Evolutionary conservation across 2,329 filamentous ascomycete genomes (phyloP).

Genomic region (Aspergillus alliaceus): DNA sequence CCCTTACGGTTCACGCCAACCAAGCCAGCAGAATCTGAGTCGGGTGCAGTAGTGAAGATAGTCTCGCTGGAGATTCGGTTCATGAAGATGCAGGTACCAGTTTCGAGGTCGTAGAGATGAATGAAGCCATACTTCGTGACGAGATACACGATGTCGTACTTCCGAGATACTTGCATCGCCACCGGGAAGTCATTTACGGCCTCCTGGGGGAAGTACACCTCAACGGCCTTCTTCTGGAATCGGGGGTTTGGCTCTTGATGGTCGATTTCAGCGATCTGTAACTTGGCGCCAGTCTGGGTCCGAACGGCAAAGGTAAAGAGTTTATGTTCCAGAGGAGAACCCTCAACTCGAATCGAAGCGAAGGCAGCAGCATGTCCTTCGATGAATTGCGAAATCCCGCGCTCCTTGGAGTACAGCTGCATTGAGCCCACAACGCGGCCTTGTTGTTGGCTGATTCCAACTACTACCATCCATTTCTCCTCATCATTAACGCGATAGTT

Average conservation of each 20-base stretch:
- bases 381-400: slow-evolving; percentile 95
- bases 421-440: slow-evolving; percentile 93
- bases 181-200: slow-evolving; percentile 97
- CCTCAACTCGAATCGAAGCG: slow-evolving; percentile 83
- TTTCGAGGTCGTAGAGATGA: slow-evolving; percentile 96
- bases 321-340: slow-evolving; percentile 86
- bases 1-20: slow-evolving; percentile 97
- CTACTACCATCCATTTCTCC: slow-evolving; percentile 97
- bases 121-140: slow-evolving; percentile 99
- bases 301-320: slow-evolving; percentile 96
- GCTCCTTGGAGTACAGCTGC: slow-evolving; percentile 95
- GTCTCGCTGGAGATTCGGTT: slow-evolving; percentile 99
- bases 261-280: slow-evolving; percentile 97
- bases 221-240: slow-evolving; percentile 94
- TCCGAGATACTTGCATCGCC: slow-evolving; percentile 93
- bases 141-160: slow-evolving; percentile 95
- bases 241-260: slow-evolving; percentile 83
- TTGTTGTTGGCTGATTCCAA: slow-evolving; percentile 91
- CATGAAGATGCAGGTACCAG: slow-evolving; percentile 95
- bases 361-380: slow-evolving; percentile 97
- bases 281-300: slow-evolving; percentile 83
- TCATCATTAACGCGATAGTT: slow-evolving; percentile 97
- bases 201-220: slow-evolving; percentile 96
- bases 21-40: slow-evolving; percentile 81
- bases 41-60: slow-evolving; percentile 90